Conservation (phyloP, 345 rosid species). For the Carallia brachiata region DNA sequence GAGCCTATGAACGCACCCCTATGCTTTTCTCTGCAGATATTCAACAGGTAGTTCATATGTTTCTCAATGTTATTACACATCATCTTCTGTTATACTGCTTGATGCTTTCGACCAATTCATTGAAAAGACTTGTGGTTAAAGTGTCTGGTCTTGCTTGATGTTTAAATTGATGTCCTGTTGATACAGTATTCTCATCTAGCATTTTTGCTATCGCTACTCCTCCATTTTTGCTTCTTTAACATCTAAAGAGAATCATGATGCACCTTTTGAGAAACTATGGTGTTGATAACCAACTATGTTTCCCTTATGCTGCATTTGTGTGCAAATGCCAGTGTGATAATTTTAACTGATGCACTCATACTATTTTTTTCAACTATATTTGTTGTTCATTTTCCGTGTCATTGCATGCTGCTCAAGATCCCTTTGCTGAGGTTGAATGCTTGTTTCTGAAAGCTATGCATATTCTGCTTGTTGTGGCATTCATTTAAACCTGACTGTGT, state of each 20-base stretch:
- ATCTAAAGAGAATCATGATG: not conserved
- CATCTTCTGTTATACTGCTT: not conserved
- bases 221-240: not conserved
- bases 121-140: not conserved
- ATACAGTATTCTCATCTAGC: not conserved
- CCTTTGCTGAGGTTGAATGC: not conserved
- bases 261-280: not conserved
- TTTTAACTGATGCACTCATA: not conserved
- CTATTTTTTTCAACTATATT: not conserved
- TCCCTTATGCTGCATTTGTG: not conserved
- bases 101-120: not conserved
- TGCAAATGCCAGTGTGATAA: not conserved
- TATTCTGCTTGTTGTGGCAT: not conserved
- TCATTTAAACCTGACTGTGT: not conserved
- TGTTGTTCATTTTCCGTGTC: not conserved
- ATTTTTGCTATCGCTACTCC: not conserved
- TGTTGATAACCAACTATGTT: not conserved
- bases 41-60: constrained; percentile 49
- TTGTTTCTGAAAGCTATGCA: not conserved
- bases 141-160: constrained; percentile 7
- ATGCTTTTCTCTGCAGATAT: constrained; percentile 58
- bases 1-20: constrained; percentile 68
- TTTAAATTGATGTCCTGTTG: not conserved
- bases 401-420: not conserved
- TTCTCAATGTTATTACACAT: constrained; percentile 10